phyloP scores from a whole-genome alignment of 2,329 filamentous ascomycete species.

The Trichoderma guizhouense region DNA sequence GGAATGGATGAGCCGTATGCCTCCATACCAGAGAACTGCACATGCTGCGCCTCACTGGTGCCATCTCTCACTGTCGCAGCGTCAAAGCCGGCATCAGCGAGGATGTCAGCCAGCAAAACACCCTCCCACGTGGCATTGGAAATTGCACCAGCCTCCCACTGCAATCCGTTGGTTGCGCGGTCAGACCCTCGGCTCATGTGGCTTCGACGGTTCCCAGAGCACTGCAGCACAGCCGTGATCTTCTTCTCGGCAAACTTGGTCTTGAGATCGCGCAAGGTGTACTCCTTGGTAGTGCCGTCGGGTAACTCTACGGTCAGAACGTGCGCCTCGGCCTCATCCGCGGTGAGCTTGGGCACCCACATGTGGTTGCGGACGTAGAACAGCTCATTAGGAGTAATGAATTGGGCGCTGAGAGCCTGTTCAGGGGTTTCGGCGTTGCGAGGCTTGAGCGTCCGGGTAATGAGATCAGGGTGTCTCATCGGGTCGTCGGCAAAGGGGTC shows the following conservation, averaged over 20 bases:
- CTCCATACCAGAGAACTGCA: conserved; percentile 57
- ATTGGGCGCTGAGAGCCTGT: conserved; percentile 45
- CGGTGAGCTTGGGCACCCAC: conserved; percentile 53
- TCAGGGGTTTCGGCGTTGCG: conserved; percentile 60
- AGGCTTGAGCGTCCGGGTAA: conserved; percentile 52
- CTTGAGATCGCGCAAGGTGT: conserved; percentile 54
- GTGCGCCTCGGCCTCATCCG: conserved; percentile 40
- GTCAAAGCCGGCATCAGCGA: conserved; percentile 53
- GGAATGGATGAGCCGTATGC: conserved; percentile 62
- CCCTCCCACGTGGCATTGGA: conserved; percentile 59
- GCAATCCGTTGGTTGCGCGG: conserved; percentile 53
- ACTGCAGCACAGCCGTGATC: conserved; percentile 56
- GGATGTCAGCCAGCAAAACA: conserved; percentile 52
- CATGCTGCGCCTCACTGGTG: conserved; percentile 44
- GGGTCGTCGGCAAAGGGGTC: conserved; percentile 59
- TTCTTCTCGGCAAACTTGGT: conserved; percentile 47
- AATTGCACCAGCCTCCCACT: conserved; percentile 59
- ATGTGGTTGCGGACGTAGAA: conserved; percentile 63
- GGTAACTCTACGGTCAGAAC: conserved; percentile 52
- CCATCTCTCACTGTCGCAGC: conserved; percentile 36
- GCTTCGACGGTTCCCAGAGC: conserved; percentile 57
- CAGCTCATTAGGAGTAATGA: conserved; percentile 52
- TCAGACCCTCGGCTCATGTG: conserved; percentile 53
- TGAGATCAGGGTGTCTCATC: conserved; percentile 47
- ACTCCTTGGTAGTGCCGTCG: conserved; percentile 50